phyloP scores from a whole-genome alignment of 345 rosid species.

The Moringa oleifera region DNA sequence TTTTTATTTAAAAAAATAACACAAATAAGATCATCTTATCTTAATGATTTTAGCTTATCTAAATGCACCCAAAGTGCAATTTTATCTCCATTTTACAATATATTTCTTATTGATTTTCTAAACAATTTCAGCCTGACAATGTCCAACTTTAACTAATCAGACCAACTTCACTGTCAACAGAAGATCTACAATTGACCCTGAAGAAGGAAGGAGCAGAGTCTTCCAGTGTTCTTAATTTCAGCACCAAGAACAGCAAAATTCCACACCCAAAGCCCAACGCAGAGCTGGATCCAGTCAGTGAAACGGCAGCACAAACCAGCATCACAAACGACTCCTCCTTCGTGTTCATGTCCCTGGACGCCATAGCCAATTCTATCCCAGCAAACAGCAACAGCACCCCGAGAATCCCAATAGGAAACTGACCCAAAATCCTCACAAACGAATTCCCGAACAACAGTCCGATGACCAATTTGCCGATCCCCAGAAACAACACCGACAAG shows the following conservation, averaged over 20 bases:
- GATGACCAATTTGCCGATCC: conserved; percentile 56
- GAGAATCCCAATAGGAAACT: conserved; percentile 79
- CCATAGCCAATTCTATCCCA: conserved; percentile 82
- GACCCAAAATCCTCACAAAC: conserved; percentile 59
- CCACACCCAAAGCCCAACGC: conserved; percentile 85
- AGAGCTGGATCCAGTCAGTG: conserved; percentile 85
- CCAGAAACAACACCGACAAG: conserved; percentile 60
- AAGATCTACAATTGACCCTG: conserved; percentile 7
- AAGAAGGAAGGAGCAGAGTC: conserved; percentile 16
- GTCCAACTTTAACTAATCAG: neutral
- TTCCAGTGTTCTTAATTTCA: conserved; percentile 61
- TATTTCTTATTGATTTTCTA: too few species aligned
- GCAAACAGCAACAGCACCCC: conserved; percentile 87
- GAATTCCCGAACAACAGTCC: conserved; percentile 82
- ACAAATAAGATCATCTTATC: too few species aligned
- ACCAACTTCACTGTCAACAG: neutral
- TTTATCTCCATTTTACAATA: too few species aligned
- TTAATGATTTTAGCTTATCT: too few species aligned
- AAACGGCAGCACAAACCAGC: conserved; percentile 83
- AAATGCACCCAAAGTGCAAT: too few species aligned
- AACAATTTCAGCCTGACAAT: neutral
- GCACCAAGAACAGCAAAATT: conserved; percentile 55
- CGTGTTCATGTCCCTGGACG: conserved; percentile 69
- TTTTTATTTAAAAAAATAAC: too few species aligned
- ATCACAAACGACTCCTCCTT: conserved; percentile 74